Base-by-base conservation (phyloP, 768 basidiomycete genomes). In the Chalciporus pseudorubinellus region DNA sequence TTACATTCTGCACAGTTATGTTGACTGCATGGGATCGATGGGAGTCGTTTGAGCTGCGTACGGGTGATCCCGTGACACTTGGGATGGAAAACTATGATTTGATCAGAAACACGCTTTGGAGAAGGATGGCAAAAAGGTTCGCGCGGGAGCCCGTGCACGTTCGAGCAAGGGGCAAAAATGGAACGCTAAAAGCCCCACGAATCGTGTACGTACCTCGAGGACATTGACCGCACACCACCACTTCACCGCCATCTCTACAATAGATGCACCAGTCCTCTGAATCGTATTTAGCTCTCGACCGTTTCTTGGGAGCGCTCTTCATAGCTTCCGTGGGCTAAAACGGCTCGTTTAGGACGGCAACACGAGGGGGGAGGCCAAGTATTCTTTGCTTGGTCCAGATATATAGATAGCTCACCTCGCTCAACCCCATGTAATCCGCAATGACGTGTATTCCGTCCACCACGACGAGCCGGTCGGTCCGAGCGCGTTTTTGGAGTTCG, bases 181-280 rank as follows among this genome's bases (percentile, higher is more conserved):
- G 12, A 31, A 31, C 29, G 12, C 5, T 9, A 31, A 31, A 31
- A 12, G 13, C 13, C 34, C n/a, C 29, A 31, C 11, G 10, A 31
- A 13, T 31, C 10, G 4, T 7, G 29, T 31, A 39, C 70, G 18
- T 54, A 81, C 82, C 81, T 67, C 83, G 72, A 39, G 83, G 83
- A 60, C 84, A 85, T 16, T 53, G 46, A 9, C 51, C 29, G 58
- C 84, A 85, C 13, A 75, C 46, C 36, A 76, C 63, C 8, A 84
- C 56, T 40, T 80, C 73, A 0, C 83, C 82, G 1, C 83, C 83
- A 45, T 85, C 83, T 28, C 78, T 71, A 62, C 83, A 85, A 50
- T 74, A 67, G 31, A 78, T 74, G 61, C 83, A 85, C 68, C 72
- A 82, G 53, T 85, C 82, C 60, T 84, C 80, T 24, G 70, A 76